phyloP scores from a whole-genome alignment of 148 eudicot genomes.

The Silene latifolia region DNA sequence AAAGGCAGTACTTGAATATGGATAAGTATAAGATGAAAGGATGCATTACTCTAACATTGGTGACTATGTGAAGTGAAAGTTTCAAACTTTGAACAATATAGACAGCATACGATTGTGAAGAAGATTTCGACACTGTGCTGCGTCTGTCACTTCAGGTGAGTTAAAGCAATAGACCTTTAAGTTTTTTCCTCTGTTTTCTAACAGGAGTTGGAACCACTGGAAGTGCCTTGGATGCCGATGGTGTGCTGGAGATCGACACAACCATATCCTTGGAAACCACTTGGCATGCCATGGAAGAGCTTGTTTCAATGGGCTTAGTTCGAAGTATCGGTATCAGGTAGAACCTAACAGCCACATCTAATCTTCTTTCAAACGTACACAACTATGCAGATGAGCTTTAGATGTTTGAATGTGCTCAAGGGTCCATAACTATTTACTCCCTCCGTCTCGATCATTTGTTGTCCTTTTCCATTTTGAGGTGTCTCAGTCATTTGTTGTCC shows the following conservation, averaged over 20 bases:
- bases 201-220: constrained; percentile 82
- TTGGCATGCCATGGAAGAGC: constrained; percentile 96
- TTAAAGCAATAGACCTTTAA: no score
- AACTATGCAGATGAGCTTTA: no score
- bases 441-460: no score
- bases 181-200: not conserved
- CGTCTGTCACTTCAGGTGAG: no score
- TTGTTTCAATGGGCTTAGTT: constrained; percentile 73
- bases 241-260: constrained; percentile 81
- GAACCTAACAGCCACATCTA: not conserved
- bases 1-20: no score
- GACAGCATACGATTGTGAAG: not conserved
- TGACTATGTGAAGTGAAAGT: not conserved
- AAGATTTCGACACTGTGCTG: not conserved
- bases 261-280: constrained; percentile 82
- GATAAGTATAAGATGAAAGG: no score
- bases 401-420: no score
- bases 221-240: constrained; percentile 79
- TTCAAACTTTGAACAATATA: not conserved
- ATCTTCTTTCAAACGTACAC: not conserved
- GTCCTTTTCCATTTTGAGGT: no score
- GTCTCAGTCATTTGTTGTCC: no score
- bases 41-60: not conserved
- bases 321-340: constrained; percentile 96
- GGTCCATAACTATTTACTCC: no score